These are phyloP conservation scores for Pseudozyma tsukubaensis DNA, from an alignment of 1,284 basidiomycete genomes.

Conservation along the genomic window DNA sequence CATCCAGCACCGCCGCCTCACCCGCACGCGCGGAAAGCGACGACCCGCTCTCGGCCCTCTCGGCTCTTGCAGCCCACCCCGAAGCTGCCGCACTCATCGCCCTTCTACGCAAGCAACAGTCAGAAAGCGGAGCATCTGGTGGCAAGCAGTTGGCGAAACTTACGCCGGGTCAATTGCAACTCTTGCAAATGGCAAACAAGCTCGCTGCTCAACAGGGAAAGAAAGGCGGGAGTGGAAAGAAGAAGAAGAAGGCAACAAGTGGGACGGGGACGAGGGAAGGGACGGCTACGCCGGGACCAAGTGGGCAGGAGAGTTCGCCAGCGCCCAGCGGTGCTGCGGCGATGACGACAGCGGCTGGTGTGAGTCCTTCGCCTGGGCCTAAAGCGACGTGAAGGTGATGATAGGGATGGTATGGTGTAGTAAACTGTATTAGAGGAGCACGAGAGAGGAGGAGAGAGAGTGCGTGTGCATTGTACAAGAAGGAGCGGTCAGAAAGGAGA, in stretches of 20 bases:
- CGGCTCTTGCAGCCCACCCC: slow-evolving; percentile 60
- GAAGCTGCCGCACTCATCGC: slow-evolving; percentile 64
- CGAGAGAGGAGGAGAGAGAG: no score
- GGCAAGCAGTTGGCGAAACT: slow-evolving; percentile 58
- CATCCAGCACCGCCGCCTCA: slow-evolving; percentile 1
- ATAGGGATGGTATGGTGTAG: not conserved
- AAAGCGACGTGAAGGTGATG: slow-evolving; percentile 8
- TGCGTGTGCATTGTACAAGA: no score
- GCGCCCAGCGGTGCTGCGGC: no score
- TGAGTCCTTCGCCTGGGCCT: slow-evolving; percentile 35
- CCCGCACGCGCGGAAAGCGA: slow-evolving; percentile 14
- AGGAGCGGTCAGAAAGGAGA: no score
- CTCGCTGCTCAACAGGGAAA: slow-evolving; percentile 56
- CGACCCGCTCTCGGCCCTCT: slow-evolving; percentile 58
- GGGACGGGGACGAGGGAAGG: slow-evolving; percentile 31
- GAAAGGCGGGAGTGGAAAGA: slow-evolving; percentile 37
- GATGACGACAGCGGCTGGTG: no score
- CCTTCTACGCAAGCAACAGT: slow-evolving; percentile 62
- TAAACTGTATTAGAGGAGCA: no score
- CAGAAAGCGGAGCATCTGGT: slow-evolving; percentile 36
- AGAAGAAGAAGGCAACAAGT: slow-evolving; percentile 40
- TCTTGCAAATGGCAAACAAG: slow-evolving; percentile 65
- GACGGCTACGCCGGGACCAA: slow-evolving; percentile 35
- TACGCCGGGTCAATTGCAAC: slow-evolving; percentile 62
- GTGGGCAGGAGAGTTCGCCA: slow-evolving; percentile 34